Evolutionary conservation across 2,329 filamentous ascomycete species (phyloP).

Genomic region (Pseudogymnoascus sp.): DNA sequence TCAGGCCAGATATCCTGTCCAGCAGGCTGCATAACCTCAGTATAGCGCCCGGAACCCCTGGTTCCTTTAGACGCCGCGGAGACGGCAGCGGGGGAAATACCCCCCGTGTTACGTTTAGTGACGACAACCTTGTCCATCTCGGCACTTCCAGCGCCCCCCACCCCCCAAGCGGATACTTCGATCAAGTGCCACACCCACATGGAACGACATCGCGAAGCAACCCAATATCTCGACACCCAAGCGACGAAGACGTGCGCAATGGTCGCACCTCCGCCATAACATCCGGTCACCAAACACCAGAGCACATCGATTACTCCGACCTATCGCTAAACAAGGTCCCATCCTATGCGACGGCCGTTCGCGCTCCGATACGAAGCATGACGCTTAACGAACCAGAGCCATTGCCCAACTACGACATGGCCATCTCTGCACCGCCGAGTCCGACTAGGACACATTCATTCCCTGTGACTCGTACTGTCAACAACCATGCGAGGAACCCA

Average conservation of each 20-base stretch:
- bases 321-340: conserved; percentile 57
- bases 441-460: conserved; percentile 18
- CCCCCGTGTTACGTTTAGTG: conserved; percentile 20
- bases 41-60: conserved; percentile 37
- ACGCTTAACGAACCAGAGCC: conserved; percentile 39
- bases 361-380: conserved; percentile 47
- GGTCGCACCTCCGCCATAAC: conserved; percentile 34
- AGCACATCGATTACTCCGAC: conserved; percentile 44
- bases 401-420: conserved; percentile 61
- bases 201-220: conserved; percentile 24
- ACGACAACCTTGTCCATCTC: conserved; percentile 17
- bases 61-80: conserved; percentile 23
- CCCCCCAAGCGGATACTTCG: conserved; percentile 16
- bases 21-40: conserved; percentile 64
- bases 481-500: not conserved
- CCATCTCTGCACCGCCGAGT: conserved; percentile 41
- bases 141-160: conserved; percentile 22
- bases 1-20: conserved; percentile 48
- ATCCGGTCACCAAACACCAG: conserved; percentile 46
- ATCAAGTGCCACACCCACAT: conserved; percentile 13
- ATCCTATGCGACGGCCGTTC: conserved; percentile 67
- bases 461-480: conserved; percentile 10
- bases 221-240: conserved; percentile 36
- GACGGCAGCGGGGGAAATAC: conserved; percentile 27
- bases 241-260: conserved; percentile 33